phyloP scores from a whole-genome alignment of 164 flowering plant species.

The Piper betle region DNA sequence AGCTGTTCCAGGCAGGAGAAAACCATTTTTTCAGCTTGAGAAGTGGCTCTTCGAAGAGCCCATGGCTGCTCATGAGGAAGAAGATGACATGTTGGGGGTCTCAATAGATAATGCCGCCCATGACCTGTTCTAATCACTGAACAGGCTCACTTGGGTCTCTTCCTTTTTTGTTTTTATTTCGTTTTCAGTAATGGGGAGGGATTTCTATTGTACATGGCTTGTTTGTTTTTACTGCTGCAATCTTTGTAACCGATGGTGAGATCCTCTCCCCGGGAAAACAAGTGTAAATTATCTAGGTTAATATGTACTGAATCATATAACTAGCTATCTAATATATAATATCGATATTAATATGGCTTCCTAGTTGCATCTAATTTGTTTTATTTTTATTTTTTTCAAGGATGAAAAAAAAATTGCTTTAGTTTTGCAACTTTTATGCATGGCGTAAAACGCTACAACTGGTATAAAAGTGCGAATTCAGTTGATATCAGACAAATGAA shows the following conservation, averaged over 20 bases:
- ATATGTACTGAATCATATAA: constrained; percentile 3
- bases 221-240: constrained; percentile 3
- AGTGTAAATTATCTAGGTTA: constrained; percentile 17
- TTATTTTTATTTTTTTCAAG: too few species aligned
- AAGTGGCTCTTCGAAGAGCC: constrained; percentile 68
- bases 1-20: constrained; percentile 31
- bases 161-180: not conserved
- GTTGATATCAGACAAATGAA: not conserved
- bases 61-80: constrained; percentile 18
- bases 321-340: not conserved
- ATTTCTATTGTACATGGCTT: too few species aligned
- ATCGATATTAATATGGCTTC: too few species aligned
- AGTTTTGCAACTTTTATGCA: too few species aligned
- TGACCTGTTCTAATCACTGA: constrained; percentile 22
- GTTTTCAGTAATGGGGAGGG: not conserved
- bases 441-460: not conserved
- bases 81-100: constrained; percentile 19
- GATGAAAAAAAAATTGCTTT: too few species aligned
- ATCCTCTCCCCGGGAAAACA: constrained; percentile 2
- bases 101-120: constrained; percentile 21
- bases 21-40: constrained; percentile 48
- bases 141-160: not conserved
- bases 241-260: constrained; percentile 5
- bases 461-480: not conserved
- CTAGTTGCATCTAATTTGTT: too few species aligned